phyloP scores from a whole-genome alignment of 768 basidiomycete species.

The Stropharia rugosoannulata region DNA sequence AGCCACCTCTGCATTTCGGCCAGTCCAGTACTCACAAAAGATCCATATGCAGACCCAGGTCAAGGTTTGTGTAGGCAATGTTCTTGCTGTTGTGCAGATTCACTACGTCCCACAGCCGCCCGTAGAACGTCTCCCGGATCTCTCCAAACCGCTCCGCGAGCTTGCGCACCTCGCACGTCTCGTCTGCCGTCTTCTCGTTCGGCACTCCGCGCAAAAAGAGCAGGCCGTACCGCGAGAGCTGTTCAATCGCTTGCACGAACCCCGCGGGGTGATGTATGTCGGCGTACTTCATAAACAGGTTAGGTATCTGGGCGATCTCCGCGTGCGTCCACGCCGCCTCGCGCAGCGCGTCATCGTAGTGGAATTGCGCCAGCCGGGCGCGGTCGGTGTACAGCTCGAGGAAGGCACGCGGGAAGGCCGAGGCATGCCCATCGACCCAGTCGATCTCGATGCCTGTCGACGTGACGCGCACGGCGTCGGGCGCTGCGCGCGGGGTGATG shows the following conservation, averaged over 20 bases:
- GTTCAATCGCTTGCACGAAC: slow-evolving; percentile 60
- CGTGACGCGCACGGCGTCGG: slow-evolving; percentile 35
- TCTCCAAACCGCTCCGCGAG: slow-evolving; percentile 73
- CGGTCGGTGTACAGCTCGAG: slow-evolving; percentile 47
- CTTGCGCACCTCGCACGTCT: slow-evolving; percentile 62
- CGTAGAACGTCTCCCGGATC: slow-evolving; percentile 88
- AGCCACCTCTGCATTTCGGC: background rate
- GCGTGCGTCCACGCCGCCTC: slow-evolving; percentile 44
- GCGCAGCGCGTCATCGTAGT: slow-evolving; percentile 35
- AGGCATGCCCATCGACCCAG: slow-evolving; percentile 64
- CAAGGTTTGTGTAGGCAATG: slow-evolving; percentile 92
- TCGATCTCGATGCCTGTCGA: slow-evolving; percentile 43
- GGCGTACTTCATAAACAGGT: slow-evolving; percentile 59
- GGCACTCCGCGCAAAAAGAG: slow-evolving; percentile 74
- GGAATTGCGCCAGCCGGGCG: slow-evolving; percentile 36
- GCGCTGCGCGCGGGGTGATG: slow-evolving; percentile 38
- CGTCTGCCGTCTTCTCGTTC: slow-evolving; percentile 53
- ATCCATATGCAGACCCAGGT: slow-evolving; percentile 91
- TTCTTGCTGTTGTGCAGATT: slow-evolving; percentile 74
- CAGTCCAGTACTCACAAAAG: slow-evolving; percentile 58
- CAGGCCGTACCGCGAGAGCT: slow-evolving; percentile 71
- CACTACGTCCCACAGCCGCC: slow-evolving; percentile 84
- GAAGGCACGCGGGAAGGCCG: slow-evolving; percentile 50
- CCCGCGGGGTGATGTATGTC: slow-evolving; percentile 43
- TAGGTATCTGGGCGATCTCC: slow-evolving; percentile 30